Percentiles rank a stretch among this genome's conserved stretches.
These are phyloP conservation scores for Ceratobasidium sp. DNA, from an alignment of 1,284 basidiomycete species.

Conservation along the genomic window DNA sequence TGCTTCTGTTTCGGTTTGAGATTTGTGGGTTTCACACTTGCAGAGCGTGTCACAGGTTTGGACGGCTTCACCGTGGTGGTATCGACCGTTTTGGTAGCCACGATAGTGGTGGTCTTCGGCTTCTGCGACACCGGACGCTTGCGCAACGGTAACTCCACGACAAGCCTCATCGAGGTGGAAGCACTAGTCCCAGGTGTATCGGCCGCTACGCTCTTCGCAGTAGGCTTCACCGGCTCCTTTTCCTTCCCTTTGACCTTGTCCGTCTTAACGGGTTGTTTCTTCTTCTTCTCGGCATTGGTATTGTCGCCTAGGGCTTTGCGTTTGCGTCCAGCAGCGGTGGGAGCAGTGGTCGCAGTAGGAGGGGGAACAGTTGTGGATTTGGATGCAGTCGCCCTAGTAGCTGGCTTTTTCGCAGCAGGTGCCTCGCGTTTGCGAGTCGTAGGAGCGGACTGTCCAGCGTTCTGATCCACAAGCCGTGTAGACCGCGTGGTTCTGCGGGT, in stretches of 20 bases:
- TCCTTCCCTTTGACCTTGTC: slow-evolving; percentile 14
- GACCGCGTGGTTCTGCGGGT: slow-evolving; percentile 21
- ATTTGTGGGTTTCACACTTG: background rate
- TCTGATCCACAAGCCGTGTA: slow-evolving; percentile 26
- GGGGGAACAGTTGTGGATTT: background rate
- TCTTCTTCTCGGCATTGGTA: slow-evolving; percentile 41
- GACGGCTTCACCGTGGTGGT: background rate
- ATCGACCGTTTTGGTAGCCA: background rate
- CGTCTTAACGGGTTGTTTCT: background rate
- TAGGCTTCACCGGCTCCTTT: background rate
- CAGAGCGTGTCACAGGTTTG: background rate
- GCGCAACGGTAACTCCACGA: slow-evolving; percentile 24
- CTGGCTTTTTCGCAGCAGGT: background rate
- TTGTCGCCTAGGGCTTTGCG: slow-evolving; percentile 32
- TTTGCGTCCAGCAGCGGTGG: slow-evolving; percentile 4
- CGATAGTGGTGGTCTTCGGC: too few species aligned
- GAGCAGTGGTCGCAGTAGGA: background rate
- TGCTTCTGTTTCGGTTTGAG: background rate
- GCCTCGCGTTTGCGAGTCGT: background rate
- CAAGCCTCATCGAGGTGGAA: slow-evolving; percentile 17
- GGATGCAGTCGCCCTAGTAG: background rate
- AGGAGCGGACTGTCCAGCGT: background rate
- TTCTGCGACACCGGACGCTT: slow-evolving; percentile 16
- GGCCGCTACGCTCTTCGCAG: background rate
- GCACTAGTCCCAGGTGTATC: slow-evolving; percentile 18